Base-by-base conservation (phyloP, 257 asterid species). In the Lycium barbarum region DNA sequence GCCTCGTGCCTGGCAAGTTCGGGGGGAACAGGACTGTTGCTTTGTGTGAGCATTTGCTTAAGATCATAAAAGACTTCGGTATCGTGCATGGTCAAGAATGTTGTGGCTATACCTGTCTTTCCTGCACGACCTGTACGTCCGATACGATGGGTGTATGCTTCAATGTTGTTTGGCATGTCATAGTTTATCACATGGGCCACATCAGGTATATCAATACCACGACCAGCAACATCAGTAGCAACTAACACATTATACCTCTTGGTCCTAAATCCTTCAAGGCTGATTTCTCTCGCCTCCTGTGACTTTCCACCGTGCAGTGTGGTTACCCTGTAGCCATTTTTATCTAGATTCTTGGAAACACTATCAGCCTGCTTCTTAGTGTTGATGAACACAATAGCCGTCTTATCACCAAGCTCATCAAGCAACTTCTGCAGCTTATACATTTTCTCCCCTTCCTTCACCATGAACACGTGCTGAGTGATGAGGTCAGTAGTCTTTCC, bases 261-360 rank as follows among this genome's bases (percentile, higher is more conserved):
- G 40, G 90, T 89, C 90, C 93, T 88, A 83, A 92, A 91, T 73
- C 93, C 94, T 82, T 91, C 94, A 8, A 91, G 90, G 79, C 92
- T 91, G 84, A 87, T 87, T 81, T 92, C 93, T 87, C 95, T 91
- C 85, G 86, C 90, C 68, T 92, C 93, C 84, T 91, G 95, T 4
- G 93, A 91, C 85, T 91, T 92, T 17, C 95, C 95, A 85, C 95
- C 95, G n/a, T 92, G 95, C 88, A 92, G 86, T 67, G 93, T 92
- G 14, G 95, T 92, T 61, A 91, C 94, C 57, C 91, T 84, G 62
- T 90, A 91, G 36, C 92, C 92, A 15, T 88, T 91, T 47, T 85
- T 90, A 65, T 87, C 93, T 81, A 91, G 53, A 40, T 68, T 85
- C 78, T 91, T 90, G 40, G 94, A 86, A 79, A 91, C 93, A 85